Base-by-base conservation (phyloP, 1,284 basidiomycete genomes). In the Tylopilus orsonianus region DNA sequence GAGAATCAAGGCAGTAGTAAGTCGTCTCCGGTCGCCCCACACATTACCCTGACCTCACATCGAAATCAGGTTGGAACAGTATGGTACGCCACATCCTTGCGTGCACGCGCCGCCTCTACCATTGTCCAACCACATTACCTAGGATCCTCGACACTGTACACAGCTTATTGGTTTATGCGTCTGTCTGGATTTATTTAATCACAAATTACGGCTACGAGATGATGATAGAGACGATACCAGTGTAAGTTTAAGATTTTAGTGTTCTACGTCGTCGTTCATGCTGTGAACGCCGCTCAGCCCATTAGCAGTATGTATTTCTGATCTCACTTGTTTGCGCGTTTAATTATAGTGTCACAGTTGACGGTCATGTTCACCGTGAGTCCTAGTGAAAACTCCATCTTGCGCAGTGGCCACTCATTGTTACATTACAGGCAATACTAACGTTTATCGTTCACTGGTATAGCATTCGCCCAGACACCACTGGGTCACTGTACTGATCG, bases 321-420 rank as follows among this genome's bases (percentile, higher is more conserved):
- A 16, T 38, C 26, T n/a, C 12, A 27, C 2, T 22, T 32, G 26
- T 3, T n/a, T 23, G 12, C 16, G 34, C 5, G 20, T 22, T 50
- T 41, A 20, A 57, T 36, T 37, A 23, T 20, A 34, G 7, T 16
- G 12, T 41, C 16, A 7, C 5, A 80, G 79, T 49, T 77, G 35
- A 75, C 77, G 4, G 71, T 78, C 23, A 66, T 69, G 12, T 59
- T 62, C 29, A 80, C 79, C 8, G 77, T 75, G 59, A 56, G 67
- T 34, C 7, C 4, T 9, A n/a, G n/a, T n/a, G n/a, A n/a, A n/a
- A n/a, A n/a, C n/a, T 12, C 2, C 30, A 12, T 38, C 29, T 4
- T 27, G 14, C 4, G 8, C 20, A 16, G 4, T 19, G 18, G 8
- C 29, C 13, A 5, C 40, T 47, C 26, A 55, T 14, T 36, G 2